phyloP scores from a whole-genome alignment of 2,329 filamentous ascomycete genomes.

The Fusarium guadeloupense region DNA sequence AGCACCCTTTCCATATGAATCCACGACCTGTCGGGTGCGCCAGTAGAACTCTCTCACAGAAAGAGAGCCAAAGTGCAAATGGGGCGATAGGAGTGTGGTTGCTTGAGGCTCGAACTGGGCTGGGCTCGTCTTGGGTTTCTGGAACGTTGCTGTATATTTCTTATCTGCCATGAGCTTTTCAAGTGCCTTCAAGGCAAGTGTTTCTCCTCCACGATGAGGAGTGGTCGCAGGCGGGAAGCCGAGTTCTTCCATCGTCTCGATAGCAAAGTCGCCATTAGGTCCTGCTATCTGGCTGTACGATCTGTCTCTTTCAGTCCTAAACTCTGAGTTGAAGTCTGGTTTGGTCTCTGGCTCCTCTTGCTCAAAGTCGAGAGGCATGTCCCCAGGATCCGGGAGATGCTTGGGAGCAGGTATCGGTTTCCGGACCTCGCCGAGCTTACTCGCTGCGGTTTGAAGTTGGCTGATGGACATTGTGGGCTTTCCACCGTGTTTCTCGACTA shows the following conservation, averaged over 20 bases:
- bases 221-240: slow-evolving; percentile 73
- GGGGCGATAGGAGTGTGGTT: slow-evolving; percentile 77
- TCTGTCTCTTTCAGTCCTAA: slow-evolving; percentile 63
- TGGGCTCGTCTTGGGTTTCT: slow-evolving; percentile 79
- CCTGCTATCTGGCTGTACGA: slow-evolving; percentile 71
- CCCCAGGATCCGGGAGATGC: slow-evolving; percentile 70
- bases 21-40: slow-evolving; percentile 70
- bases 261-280: slow-evolving; percentile 72
- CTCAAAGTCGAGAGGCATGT: slow-evolving; percentile 67
- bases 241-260: slow-evolving; percentile 77
- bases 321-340: slow-evolving; percentile 68
- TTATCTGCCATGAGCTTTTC: slow-evolving; percentile 67
- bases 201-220: slow-evolving; percentile 76
- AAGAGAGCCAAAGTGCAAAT: slow-evolving; percentile 78
- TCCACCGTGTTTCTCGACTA: slow-evolving; percentile 71
- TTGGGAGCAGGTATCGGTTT: slow-evolving; percentile 68
- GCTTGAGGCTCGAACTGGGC: slow-evolving; percentile 77
- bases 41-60: slow-evolving; percentile 79
- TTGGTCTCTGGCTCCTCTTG: slow-evolving; percentile 60
- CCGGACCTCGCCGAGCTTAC: slow-evolving; percentile 69
- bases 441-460: slow-evolving; percentile 71
- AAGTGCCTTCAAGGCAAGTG: slow-evolving; percentile 66
- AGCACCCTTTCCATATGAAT: slow-evolving; percentile 63
- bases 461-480: slow-evolving; percentile 79
- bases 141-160: slow-evolving; percentile 76